A percentile compares a stretch with the other conserved stretches of the same genome.
These are phyloP conservation scores for Fusarium paranaense DNA, from an alignment of 2,329 filamentous ascomycete species.

Conservation along the genomic window DNA sequence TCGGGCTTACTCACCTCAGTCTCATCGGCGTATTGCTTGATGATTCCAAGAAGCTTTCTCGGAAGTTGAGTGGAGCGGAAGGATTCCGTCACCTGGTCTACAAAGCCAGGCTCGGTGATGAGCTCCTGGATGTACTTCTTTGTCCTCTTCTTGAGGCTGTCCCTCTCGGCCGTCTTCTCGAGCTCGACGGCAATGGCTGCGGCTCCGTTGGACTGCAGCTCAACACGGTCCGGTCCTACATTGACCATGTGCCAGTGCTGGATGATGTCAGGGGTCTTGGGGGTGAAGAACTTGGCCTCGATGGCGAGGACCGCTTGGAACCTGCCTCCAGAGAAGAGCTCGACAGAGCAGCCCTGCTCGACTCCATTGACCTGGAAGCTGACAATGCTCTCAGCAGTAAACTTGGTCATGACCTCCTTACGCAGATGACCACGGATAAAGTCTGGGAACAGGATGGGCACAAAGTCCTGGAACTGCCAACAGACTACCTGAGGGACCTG, in stretches of 20 bases:
- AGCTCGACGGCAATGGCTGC: slow-evolving; percentile 65
- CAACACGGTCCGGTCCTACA: slow-evolving; percentile 51
- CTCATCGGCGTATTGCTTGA: slow-evolving; percentile 60
- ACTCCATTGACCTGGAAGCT: slow-evolving; percentile 56
- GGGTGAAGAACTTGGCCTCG: slow-evolving; percentile 64
- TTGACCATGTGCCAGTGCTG: slow-evolving; percentile 63
- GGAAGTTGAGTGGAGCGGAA: slow-evolving; percentile 60
- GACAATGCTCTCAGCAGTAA: slow-evolving; percentile 62
- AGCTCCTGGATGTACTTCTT: slow-evolving; percentile 64
- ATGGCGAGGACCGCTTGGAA: slow-evolving; percentile 61
- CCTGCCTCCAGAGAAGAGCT: slow-evolving; percentile 60
- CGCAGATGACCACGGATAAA: slow-evolving; percentile 64
- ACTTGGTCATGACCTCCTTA: slow-evolving; percentile 61
- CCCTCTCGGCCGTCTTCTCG: slow-evolving; percentile 54
- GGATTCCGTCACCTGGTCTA: slow-evolving; percentile 63
- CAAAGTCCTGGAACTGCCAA: slow-evolving; percentile 70
- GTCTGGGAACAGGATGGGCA: slow-evolving; percentile 63
- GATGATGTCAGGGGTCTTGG: slow-evolving; percentile 59
- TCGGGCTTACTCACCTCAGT: slow-evolving; percentile 53
- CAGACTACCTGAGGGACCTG: slow-evolving; percentile 66
- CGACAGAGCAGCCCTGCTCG: slow-evolving; percentile 56
- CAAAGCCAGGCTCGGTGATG: slow-evolving; percentile 59
- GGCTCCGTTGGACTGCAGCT: slow-evolving; percentile 56
- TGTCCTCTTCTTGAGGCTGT: slow-evolving; percentile 58
- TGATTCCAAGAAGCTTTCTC: slow-evolving; percentile 58